Base-by-base conservation (phyloP, 1,284 basidiomycete species). In the Farysia itapuensis region DNA sequence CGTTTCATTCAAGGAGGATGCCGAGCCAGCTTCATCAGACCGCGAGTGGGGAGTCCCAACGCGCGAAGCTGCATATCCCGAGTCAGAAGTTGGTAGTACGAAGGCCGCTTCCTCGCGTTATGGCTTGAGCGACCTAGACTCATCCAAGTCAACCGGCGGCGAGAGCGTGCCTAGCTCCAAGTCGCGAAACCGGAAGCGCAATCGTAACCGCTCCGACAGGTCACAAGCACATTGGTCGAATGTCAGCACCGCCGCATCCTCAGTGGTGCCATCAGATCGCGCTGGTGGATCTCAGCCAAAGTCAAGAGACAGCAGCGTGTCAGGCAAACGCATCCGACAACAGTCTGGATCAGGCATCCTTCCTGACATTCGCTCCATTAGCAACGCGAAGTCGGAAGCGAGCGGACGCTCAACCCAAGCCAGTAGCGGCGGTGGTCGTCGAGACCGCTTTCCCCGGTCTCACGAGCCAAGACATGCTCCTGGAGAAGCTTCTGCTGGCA, bases 1-100 rank as follows among this genome's bases (percentile, higher is more conserved):
- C 39, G 57, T 60, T 34, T 60, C 57, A 4, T 60, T 60, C 34
- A 46, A 60, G 19, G 57, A 60, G 5, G 38, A 53, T n/a, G 22
- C 41, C 2, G 49, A 49, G 4, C 30, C 41, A 12, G 18, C 45
- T 8, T 19, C 41, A 14, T 21, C 35, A 18, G 48, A 38, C 32
- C 50, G 24, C 7, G 30, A 39, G 5, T 43, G 50, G 50, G 50
- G 14, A 48, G 56, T 24, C 35, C 29, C 21, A 49, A 52, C 6
- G n/a, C n/a, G n/a, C n/a, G n/a, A n/a, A n/a, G n/a, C n/a, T n/a
- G n/a, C 30, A 48, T 26, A 28, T 20, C 34, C 8, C 18, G 41
- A 34, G 20, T 49, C 57, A 16, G 56, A 59, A 19, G 40, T 48
- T 24, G 46, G 42, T 24, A 59, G 56, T 39, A 49, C 57, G 16